Evolutionary conservation across 1,284 basidiomycete species (phyloP), one percentile per base, ranked within the genome.

Genomic region (Tilletia walkeri): DNA sequence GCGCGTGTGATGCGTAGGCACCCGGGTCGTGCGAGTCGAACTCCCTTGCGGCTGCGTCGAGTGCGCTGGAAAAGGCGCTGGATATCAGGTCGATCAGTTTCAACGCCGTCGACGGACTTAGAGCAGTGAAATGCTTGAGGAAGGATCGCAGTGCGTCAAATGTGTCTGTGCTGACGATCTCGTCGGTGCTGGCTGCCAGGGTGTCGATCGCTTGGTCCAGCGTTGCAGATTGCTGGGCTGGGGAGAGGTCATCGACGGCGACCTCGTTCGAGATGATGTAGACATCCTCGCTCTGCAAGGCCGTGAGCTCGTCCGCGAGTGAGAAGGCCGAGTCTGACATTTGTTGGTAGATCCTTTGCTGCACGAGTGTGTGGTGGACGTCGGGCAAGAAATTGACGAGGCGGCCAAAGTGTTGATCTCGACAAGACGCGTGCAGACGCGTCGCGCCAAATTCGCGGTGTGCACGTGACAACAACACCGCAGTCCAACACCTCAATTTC

Each of bases 241-340:
- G 61, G 14, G 67, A 71, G 38, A 76, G 72, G 56, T 77, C 73
- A 9, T 78, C 75, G 68, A 81, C 69, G 20, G 69, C 72, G 48
- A 78, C 71, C 69, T 80, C 80, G 59, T 78, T 73, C 16, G 75
- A 74, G 54, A 82, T 74, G 41, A 78, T 75, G 72, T 80, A 75
- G n/a, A 76, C 77, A 70, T 81, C 78, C n/a, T 67, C 66, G 66
- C 41, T 18, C 63, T 75, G 77, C 30, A 78, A 72, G 2, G 75
- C 72, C 45, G 75, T 70, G 36, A 82, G 73, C 73, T 78, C 78
- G 69, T 81, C 80, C 30, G 74, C 78, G 39, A 82, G 77, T 49
- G 75, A 75, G 70, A 75, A 82, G 48, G 67, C 36, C 9, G 69
- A 34, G 49, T 48, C 66, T 6, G 59, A 38, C 53, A 67, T 67